These are phyloP conservation scores for Corylus avellana DNA, from an alignment of 306 rosid species.

Conservation along the genomic window DNA sequence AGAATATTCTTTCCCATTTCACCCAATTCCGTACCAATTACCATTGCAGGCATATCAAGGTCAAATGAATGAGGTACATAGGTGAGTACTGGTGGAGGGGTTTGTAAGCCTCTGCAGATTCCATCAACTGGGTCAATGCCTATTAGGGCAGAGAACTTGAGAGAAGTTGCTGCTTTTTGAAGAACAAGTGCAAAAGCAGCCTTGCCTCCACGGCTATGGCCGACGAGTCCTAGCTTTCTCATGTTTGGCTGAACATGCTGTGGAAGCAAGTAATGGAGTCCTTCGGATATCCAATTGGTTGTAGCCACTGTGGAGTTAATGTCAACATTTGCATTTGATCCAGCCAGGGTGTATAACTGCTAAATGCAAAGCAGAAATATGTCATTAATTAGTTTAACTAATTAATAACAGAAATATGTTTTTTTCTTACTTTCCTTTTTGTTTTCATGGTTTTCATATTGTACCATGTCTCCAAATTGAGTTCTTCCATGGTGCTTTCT, in stretches of 20 bases:
- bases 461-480: too few species aligned
- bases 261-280: slow-evolving; percentile 55
- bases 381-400: background rate
- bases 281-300: slow-evolving; percentile 66
- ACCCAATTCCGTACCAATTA: slow-evolving; percentile 74
- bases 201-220: slow-evolving; percentile 93
- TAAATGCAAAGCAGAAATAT: slow-evolving; percentile 19
- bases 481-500: too few species aligned
- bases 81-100: slow-evolving; percentile 81
- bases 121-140: slow-evolving; percentile 97
- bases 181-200: slow-evolving; percentile 76
- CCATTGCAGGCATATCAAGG: slow-evolving; percentile 56
- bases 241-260: slow-evolving; percentile 50
- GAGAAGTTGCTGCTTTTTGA: slow-evolving; percentile 34
- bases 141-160: slow-evolving; percentile 66
- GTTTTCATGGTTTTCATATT: background rate
- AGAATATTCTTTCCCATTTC: slow-evolving; percentile 50
- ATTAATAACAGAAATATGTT: background rate
- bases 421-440: background rate
- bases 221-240: slow-evolving; percentile 57
- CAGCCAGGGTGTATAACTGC: slow-evolving; percentile 64
- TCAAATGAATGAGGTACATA: slow-evolving; percentile 66
- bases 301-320: slow-evolving; percentile 55
- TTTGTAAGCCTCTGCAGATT: slow-evolving; percentile 64
- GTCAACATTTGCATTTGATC: slow-evolving; percentile 65